Percentiles rank a stretch among this genome's conserved stretches.
These are phyloP conservation scores for Terfezia claveryi DNA, from an alignment of 495 filamentous ascomycete genomes.

Conservation along the genomic window DNA sequence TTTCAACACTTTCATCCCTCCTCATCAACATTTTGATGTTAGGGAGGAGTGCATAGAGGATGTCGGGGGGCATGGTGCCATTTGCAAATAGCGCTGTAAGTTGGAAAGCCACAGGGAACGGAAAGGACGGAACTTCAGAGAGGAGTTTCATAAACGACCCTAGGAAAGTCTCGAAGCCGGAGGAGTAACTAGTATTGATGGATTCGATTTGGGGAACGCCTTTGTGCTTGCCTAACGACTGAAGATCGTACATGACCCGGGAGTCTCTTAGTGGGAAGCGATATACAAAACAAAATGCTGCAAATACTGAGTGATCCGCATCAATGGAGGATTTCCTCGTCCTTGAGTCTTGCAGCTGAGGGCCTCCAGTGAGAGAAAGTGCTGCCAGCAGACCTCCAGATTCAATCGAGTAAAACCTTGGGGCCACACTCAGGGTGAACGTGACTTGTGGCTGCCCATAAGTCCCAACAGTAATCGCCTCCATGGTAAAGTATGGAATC, in stretches of 20 bases:
- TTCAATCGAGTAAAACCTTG: background rate
- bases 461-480: background rate
- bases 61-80: slow-evolving; percentile 11
- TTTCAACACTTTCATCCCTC: background rate
- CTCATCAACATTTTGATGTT: slow-evolving; percentile 1
- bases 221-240: slow-evolving; percentile 1
- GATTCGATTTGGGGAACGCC: slow-evolving; percentile 12
- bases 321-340: background rate
- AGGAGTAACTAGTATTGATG: background rate
- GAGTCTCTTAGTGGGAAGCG: slow-evolving; percentile 4
- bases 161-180: slow-evolving; percentile 2
- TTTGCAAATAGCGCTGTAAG: slow-evolving; percentile 13
- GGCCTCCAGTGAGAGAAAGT: background rate
- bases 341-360: background rate
- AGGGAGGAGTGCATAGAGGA: slow-evolving; percentile 9
- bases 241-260: background rate
- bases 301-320: slow-evolving; percentile 4
- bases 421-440: background rate
- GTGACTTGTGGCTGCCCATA: background rate
- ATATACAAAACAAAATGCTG: slow-evolving; percentile 17
- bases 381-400: background rate
- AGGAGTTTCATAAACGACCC: slow-evolving; percentile 3
- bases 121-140: background rate
- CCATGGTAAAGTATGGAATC: background rate
- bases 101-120: slow-evolving; percentile 16